phyloP scores from a whole-genome alignment of 805 yeast genomes.

The Kurtzmaniella cleridarum region DNA sequence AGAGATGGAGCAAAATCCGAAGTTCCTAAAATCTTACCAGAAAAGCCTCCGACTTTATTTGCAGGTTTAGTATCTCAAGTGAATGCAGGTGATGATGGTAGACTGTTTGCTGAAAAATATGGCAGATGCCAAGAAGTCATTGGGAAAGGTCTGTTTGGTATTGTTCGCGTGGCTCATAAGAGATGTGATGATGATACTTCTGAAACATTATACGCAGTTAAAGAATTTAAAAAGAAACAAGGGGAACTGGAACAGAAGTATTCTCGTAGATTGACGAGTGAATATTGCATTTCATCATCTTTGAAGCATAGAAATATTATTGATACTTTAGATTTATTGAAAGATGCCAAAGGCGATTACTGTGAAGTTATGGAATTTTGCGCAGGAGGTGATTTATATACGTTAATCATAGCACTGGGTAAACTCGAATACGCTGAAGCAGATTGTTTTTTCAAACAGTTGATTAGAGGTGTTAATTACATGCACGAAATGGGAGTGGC shows the following conservation, averaged over 20 bases:
- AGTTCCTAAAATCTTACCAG: constrained; percentile 51
- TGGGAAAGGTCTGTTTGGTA: constrained; percentile 93
- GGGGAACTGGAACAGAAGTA: constrained; percentile 63
- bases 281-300: constrained; percentile 76
- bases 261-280: constrained; percentile 69
- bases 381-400: constrained; percentile 75
- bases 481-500: constrained; percentile 90
- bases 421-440: constrained; percentile 78
- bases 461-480: constrained; percentile 76
- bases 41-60: constrained; percentile 63
- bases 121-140: constrained; percentile 93
- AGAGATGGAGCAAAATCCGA: constrained; percentile 71
- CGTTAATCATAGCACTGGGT: constrained; percentile 70
- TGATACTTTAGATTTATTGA: constrained; percentile 66
- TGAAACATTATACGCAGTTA: constrained; percentile 74
- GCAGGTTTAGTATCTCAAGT: constrained; percentile 64
- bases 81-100: constrained; percentile 27
- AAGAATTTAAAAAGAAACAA: constrained; percentile 66
- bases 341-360: constrained; percentile 78
- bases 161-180: constrained; percentile 83
- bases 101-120: constrained; percentile 79
- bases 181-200: constrained; percentile 32
- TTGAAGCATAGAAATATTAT: constrained; percentile 76
- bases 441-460: constrained; percentile 84
- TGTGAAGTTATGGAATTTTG: constrained; percentile 86